Evolutionary conservation across 768 basidiomycete species (phyloP), one percentile per base, ranked within the genome.

Genomic region (Amyloporia xantha): DNA sequence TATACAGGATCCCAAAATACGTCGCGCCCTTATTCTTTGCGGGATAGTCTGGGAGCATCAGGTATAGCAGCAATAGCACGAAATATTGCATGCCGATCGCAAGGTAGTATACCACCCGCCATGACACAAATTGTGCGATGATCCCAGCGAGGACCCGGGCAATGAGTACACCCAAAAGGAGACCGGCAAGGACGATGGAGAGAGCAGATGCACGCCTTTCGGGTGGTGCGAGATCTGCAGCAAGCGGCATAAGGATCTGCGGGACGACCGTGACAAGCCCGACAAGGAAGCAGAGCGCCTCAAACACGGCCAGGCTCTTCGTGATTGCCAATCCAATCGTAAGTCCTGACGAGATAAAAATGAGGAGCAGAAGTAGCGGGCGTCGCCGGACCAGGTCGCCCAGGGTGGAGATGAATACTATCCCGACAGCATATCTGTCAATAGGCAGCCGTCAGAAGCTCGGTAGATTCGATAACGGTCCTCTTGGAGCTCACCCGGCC

Each of bases 301-400:
- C 79, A 57, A 91, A 86, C 21, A 74, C 78, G 5, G 64, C 67
- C 3, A 89, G 69, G 43, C 66, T 76, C 2, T 64, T 66, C 0
- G 87, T 86, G 11, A 88, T 54, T 0, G 85, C 76, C 1, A 92
- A 72, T 0, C 84, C 90, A 43, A 93, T 79, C 0, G 85, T 79
- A 3, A 95, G 69, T 3, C 72, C 57, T 0, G 76, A 74, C 0
- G 82, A 78, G 19, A 76, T 41, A 1, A 75, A 55, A 33, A 84
- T 68, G 17, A 90, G 65, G 10, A 72, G 50, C 19, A 94, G 70
- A 25, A 86, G 73, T 0, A 95, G 71, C 38, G 79, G 82, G 11
- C 91, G 73, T 28, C 91, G 71, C 17, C 85, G 83, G 24, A 91
- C 75, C 19, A 93, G 75, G 62, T 95, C 91, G 6, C 92, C 91